phyloP scores from a whole-genome alignment of 495 filamentous ascomycete genomes.

The Penicillium mononematosum region DNA sequence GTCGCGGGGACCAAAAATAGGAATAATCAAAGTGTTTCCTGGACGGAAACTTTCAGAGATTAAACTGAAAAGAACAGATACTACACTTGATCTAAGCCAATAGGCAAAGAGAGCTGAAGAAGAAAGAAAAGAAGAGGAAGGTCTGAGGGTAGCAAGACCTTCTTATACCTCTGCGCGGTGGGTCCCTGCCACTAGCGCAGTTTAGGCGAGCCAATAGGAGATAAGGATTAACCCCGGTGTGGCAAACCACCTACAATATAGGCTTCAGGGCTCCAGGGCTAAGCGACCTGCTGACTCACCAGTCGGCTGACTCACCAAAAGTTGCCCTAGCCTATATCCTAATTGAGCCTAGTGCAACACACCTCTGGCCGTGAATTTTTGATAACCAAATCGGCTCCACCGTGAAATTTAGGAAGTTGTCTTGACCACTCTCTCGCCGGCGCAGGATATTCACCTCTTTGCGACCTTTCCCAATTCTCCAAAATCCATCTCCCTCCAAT shows the following conservation, averaged over 20 bases:
- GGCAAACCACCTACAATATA: too few relatives aligned
- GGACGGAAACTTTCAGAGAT: conserved; percentile 69
- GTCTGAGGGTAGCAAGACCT: conserved; percentile 13
- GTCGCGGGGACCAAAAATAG: conserved; percentile 61
- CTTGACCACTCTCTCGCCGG: conserved; percentile 38
- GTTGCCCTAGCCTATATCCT: conserved; percentile 32
- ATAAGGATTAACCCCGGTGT: neutral
- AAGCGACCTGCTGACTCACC: neutral
- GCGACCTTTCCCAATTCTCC: conserved; percentile 41
- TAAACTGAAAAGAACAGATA: conserved; percentile 99
- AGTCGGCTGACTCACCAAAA: neutral
- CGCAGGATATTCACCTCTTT: conserved; percentile 63
- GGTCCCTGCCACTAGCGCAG: conserved; percentile 23
- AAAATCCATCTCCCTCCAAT: conserved; percentile 26
- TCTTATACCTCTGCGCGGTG: conserved; percentile 31
- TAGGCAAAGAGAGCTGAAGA: conserved; percentile 58
- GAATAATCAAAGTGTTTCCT: conserved; percentile 78
- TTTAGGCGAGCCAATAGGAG: conserved; percentile 26
- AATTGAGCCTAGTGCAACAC: conserved; percentile 30
- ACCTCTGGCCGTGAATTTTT: conserved; percentile 24
- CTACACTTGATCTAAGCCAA: conserved; percentile 93
- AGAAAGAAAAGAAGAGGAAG: conserved; percentile 49
- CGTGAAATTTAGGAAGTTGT: conserved; percentile 24
- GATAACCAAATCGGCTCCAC: conserved; percentile 31
- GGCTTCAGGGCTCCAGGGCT: too few relatives aligned